These are phyloP conservation scores for Theobroma cacao DNA, from an alignment of 345 rosid genomes.

Conservation along the genomic window DNA sequence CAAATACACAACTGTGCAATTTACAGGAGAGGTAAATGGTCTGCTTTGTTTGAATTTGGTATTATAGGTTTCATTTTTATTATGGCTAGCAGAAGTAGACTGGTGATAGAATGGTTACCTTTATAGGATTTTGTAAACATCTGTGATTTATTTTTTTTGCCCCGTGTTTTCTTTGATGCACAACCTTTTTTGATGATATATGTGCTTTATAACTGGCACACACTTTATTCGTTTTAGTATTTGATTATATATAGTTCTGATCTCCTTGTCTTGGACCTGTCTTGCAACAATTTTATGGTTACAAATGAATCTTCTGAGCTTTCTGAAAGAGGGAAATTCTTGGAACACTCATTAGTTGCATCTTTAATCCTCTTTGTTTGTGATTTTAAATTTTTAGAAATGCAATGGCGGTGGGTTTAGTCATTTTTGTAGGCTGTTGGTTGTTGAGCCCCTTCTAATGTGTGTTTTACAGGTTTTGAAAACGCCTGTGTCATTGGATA, in stretches of 20 bases:
- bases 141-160: not conserved
- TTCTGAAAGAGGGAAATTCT: not conserved
- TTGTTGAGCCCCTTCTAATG: slow-evolving; percentile 3
- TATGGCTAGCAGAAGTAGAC: not conserved
- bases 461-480: slow-evolving; percentile 62
- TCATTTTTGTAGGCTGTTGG: not conserved
- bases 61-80: not conserved
- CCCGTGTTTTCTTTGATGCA: not conserved
- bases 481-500: slow-evolving; percentile 91
- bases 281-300: not conserved
- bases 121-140: not conserved
- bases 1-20: slow-evolving; percentile 89
- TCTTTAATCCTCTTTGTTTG: not conserved
- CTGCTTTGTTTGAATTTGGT: not conserved
- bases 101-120: not conserved
- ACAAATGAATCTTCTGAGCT: not conserved
- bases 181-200: not conserved
- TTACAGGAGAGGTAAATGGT: slow-evolving; percentile 78
- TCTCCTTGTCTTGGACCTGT: not conserved
- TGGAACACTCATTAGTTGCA: not conserved
- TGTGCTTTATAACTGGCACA: not conserved
- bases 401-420: not conserved
- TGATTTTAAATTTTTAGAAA: not conserved
- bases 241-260: too few species aligned
- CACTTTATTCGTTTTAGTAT: too few species aligned